These are phyloP conservation scores for Chrysanthemum makinoi DNA, from an alignment of 129 eudicot genomes.

Conservation along the genomic window DNA sequence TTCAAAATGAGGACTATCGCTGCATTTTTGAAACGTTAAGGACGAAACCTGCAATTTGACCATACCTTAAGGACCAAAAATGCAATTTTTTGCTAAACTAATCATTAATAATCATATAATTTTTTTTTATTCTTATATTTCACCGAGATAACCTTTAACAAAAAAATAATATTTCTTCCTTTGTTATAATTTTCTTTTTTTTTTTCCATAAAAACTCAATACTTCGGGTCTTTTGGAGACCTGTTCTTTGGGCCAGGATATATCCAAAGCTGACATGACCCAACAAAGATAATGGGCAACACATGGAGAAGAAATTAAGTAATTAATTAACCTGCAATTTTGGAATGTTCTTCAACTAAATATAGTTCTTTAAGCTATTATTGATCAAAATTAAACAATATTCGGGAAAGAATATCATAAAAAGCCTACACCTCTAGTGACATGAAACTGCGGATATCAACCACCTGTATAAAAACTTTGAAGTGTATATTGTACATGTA, in stretches of 20 bases:
- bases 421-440: not conserved
- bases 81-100: too few species aligned
- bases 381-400: conserved; percentile 10
- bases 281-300: not conserved
- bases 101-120: too few species aligned
- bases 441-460: not conserved
- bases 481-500: conserved; percentile 4
- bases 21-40: too few species aligned
- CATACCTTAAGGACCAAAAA: too few species aligned
- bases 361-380: conserved; percentile 10
- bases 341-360: not conserved
- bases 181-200: too few species aligned
- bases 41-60: too few species aligned
- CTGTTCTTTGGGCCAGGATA: conserved; percentile 28
- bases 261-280: conserved; percentile 8
- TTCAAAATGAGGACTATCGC: too few species aligned
- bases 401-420: not conserved
- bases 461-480: conserved; percentile 5
- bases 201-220: not conserved
- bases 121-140: too few species aligned
- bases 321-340: not conserved
- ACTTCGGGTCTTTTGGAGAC: not conserved
- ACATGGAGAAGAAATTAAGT: not conserved
- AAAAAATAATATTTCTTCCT: too few species aligned
- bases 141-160: too few species aligned